Evolutionary conservation across 2,329 filamentous ascomycete species (phyloP).

Genomic region (Epichloe hybrida): DNA sequence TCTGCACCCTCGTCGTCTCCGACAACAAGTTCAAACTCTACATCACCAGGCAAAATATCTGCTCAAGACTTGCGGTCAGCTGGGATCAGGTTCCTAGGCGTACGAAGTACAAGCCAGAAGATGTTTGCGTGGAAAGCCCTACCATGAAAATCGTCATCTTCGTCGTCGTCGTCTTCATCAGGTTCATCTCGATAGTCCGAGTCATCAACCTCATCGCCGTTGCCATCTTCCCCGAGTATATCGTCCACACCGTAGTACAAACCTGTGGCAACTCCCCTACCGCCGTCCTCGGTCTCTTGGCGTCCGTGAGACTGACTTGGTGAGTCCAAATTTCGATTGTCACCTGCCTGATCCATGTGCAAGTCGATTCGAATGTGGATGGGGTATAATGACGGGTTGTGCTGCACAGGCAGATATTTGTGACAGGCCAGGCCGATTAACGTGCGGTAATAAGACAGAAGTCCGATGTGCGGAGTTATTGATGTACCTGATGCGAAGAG

Average conservation of each 20-base stretch:
- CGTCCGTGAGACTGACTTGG: background rate
- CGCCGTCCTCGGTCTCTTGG: constrained; percentile 1
- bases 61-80: background rate
- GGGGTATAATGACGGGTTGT: background rate
- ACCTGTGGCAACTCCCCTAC: constrained; percentile 16
- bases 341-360: background rate
- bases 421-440: no score
- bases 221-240: constrained; percentile 3
- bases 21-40: constrained; percentile 12
- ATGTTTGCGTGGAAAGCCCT: background rate
- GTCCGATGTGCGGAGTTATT: no score
- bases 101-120: background rate
- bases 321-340: background rate
- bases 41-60: constrained; percentile 4
- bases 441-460: no score
- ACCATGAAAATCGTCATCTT: constrained; percentile 11
- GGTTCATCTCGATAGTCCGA: constrained; percentile 10
- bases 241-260: constrained; percentile 5
- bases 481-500: no score
- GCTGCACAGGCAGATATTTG: background rate
- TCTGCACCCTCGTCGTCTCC: constrained; percentile 11
- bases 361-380: no score
- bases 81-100: background rate
- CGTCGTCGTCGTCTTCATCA: constrained; percentile 10
- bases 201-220: constrained; percentile 6